A percentile compares a stretch with the other conserved stretches of the same genome.
phyloP scores from a whole-genome alignment of 805 yeast species.

The Zygosaccharomyces bisporus region DNA sequence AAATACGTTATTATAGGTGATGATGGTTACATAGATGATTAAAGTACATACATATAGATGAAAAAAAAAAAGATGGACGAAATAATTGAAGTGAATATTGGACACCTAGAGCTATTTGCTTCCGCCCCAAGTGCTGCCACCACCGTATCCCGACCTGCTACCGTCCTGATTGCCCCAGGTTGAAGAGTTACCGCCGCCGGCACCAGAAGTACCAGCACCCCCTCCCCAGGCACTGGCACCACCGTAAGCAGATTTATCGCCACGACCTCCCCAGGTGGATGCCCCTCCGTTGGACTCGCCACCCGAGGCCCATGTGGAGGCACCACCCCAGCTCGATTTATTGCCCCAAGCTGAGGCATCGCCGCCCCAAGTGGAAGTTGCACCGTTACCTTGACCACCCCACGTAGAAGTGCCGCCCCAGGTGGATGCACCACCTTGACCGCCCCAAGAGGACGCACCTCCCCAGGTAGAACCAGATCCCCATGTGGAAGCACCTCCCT shows the following conservation, averaged over 20 bases:
- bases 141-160: constrained; percentile 27
- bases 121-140: constrained; percentile 36
- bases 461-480: constrained; percentile 42
- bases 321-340: constrained; percentile 44
- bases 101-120: constrained; percentile 13
- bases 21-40: constrained; percentile 3
- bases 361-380: constrained; percentile 40
- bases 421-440: constrained; percentile 29
- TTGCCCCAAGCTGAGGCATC: constrained; percentile 37
- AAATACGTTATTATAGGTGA: constrained; percentile 7
- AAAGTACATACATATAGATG: constrained; percentile 2
- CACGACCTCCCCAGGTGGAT: constrained; percentile 46
- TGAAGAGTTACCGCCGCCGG: constrained; percentile 38
- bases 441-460: constrained; percentile 42
- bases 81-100: not conserved
- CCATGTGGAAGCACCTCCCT: constrained; percentile 36
- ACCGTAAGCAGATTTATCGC: constrained; percentile 38
- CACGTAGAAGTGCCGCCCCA: constrained; percentile 43
- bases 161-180: constrained; percentile 39
- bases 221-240: constrained; percentile 44
- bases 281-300: constrained; percentile 40
- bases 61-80: constrained; percentile 8
- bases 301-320: constrained; percentile 44
- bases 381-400: constrained; percentile 39
- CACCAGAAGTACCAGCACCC: constrained; percentile 8